These are phyloP conservation scores for Solanum virginianum DNA, from an alignment of 257 asterid species.

Conservation along the genomic window DNA sequence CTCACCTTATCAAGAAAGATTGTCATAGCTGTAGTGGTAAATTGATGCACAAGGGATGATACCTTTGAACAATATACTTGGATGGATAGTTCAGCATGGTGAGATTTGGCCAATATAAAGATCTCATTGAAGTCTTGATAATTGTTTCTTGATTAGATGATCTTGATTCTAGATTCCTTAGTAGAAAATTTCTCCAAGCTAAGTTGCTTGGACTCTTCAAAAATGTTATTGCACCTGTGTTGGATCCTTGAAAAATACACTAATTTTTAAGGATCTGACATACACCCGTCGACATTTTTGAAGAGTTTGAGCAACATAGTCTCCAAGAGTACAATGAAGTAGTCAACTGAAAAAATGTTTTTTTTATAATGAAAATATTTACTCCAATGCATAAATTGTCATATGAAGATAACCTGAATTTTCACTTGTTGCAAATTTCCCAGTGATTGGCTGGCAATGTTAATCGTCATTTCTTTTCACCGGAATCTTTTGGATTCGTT, in stretches of 20 bases:
- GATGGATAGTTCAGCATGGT: background rate
- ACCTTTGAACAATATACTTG: background rate
- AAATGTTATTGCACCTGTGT: too few species aligned
- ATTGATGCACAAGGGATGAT: background rate
- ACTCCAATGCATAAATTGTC: background rate
- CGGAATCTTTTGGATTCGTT: background rate
- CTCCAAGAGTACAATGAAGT: too few species aligned
- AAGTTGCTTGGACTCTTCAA: too few species aligned
- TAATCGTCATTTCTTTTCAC: background rate
- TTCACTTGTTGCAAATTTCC: background rate
- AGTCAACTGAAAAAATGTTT: too few species aligned
- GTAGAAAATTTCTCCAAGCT: too few species aligned
- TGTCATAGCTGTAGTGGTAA: background rate
- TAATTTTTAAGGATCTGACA: too few species aligned
- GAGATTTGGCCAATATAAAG: background rate
- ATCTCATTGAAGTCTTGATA: background rate
- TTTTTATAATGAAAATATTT: background rate
- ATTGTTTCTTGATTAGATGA: too few species aligned
- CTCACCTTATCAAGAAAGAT: background rate
- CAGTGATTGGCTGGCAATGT: slow-evolving; percentile 41
- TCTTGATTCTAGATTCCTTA: too few species aligned
- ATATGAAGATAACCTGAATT: slow-evolving; percentile 12
- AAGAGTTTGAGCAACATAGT: too few species aligned
- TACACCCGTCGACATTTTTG: too few species aligned
- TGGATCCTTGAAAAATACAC: too few species aligned